A percentile compares a stretch with the other conserved stretches of the same genome.
Conservation (phyloP, 2,329 filamentous ascomycete genomes). For the Leptographium flavum region DNA sequence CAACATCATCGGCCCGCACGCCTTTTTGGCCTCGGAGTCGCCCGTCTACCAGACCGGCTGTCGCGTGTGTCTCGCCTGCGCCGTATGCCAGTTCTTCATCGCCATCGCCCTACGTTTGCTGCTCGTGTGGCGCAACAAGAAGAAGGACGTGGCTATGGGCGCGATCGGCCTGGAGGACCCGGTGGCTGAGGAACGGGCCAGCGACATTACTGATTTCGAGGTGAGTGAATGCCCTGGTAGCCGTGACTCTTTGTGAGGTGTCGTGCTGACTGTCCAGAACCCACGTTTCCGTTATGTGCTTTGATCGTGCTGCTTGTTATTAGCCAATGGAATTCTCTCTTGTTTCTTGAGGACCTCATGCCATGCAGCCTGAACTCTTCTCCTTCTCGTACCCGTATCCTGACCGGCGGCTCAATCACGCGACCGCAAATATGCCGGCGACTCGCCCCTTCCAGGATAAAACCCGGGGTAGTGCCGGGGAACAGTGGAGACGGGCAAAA, state of each 20-base stretch:
- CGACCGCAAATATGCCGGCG: too few relatives aligned
- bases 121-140: background rate
- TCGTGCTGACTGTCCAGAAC: background rate
- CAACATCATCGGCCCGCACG: conserved; percentile 3
- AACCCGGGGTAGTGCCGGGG: too few relatives aligned
- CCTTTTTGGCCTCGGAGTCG: background rate
- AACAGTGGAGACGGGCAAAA: too few relatives aligned
- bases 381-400: too few relatives aligned
- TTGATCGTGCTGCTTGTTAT: background rate
- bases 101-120: conserved; percentile 1
- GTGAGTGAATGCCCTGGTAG: background rate
- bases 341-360: too few relatives aligned
- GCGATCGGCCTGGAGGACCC: background rate
- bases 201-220: conserved; percentile 1
- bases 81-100: background rate
- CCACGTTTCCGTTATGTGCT: conserved; percentile 2
- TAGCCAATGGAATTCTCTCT: background rate
- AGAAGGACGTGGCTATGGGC: background rate
- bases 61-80: background rate
- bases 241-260: background rate
- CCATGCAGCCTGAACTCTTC: too few relatives aligned
- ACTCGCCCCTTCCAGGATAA: too few relatives aligned
- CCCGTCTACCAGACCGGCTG: conserved; percentile 3
- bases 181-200: background rate
- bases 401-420: too few relatives aligned